Percentiles rank a stretch among this genome's conserved stretches.
Evolutionary conservation across 371 early-diverging fungal genomes (phyloP).

Genomic region (Entomophthora muscae): DNA sequence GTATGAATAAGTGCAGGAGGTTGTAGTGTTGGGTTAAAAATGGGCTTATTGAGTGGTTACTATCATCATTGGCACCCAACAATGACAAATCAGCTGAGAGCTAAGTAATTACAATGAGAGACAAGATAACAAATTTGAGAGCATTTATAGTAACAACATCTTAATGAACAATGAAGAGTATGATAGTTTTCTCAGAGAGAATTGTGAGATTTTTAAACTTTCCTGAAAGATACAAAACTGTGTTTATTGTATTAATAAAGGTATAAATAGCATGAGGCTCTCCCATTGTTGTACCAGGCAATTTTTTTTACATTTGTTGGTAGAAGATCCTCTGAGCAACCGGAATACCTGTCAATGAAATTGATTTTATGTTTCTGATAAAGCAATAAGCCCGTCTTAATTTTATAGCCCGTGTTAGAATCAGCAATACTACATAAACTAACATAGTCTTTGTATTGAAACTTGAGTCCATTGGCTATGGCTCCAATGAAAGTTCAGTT

Average conservation of each 20-base stretch:
- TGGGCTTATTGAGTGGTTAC: neutral
- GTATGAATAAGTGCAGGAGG: slow-evolving; percentile 17
- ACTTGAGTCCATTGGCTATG: slow-evolving; percentile 87
- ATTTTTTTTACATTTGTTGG: slow-evolving; percentile 88
- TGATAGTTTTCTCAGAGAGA: slow-evolving; percentile 78
- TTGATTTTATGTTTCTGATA: slow-evolving; percentile 77
- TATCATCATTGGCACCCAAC: neutral
- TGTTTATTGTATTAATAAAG: slow-evolving; percentile 84
- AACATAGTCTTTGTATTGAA: slow-evolving; percentile 93
- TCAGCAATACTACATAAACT: slow-evolving; percentile 83
- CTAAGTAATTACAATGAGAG: slow-evolving; percentile 77
- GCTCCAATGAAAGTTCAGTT: slow-evolving; percentile 76
- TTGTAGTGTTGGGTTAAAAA: slow-evolving; percentile 1
- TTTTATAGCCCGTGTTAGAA: slow-evolving; percentile 94
- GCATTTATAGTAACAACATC: slow-evolving; percentile 83
- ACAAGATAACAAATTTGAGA: slow-evolving; percentile 77
- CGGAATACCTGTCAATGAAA: slow-evolving; percentile 78
- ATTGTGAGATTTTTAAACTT: slow-evolving; percentile 69
- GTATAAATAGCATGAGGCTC: slow-evolving; percentile 90
- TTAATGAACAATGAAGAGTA: slow-evolving; percentile 60
- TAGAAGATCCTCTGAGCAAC: slow-evolving; percentile 63
- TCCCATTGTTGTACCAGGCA: slow-evolving; percentile 90
- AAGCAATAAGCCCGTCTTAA: slow-evolving; percentile 73
- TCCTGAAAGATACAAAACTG: slow-evolving; percentile 81
- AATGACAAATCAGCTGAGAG: slow-evolving; percentile 30